Evolutionary conservation across 1,139 yeast genomes (phyloP).

Genomic region (Zygosaccharomyces sapae): DNA sequence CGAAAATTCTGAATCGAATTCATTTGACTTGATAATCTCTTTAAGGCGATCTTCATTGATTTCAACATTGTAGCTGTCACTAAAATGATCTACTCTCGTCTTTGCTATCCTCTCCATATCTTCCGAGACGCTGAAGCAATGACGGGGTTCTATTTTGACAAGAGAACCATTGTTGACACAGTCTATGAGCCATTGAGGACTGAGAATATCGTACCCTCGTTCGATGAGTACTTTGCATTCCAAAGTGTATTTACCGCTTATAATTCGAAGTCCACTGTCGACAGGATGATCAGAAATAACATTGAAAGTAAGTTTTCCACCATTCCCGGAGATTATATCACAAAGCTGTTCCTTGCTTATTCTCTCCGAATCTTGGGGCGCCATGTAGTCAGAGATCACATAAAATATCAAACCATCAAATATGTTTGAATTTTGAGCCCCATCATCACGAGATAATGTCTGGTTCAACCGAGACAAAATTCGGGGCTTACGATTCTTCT

Average conservation of each 20-base stretch:
- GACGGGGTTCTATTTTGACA: slow-evolving; percentile 57
- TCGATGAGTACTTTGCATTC: slow-evolving; percentile 44
- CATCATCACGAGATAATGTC: slow-evolving; percentile 9
- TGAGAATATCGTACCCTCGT: slow-evolving; percentile 55
- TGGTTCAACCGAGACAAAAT: slow-evolving; percentile 4
- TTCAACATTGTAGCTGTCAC: slow-evolving; percentile 49
- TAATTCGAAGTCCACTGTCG: slow-evolving; percentile 23
- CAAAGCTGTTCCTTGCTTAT: slow-evolving; percentile 40
- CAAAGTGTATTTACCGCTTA: slow-evolving; percentile 51
- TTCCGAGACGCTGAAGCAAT: slow-evolving; percentile 44
- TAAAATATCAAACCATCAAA: slow-evolving; percentile 40
- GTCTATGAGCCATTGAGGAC: slow-evolving; percentile 70
- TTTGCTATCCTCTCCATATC: slow-evolving; percentile 24
- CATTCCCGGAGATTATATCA: slow-evolving; percentile 43
- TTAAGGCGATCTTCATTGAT: slow-evolving; percentile 21
- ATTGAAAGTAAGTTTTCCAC: slow-evolving; percentile 44
- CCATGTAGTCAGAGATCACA: slow-evolving; percentile 44
- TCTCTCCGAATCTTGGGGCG: slow-evolving; percentile 34
- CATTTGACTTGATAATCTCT: slow-evolving; percentile 1
- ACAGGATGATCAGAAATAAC: slow-evolving; percentile 17
- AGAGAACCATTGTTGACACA: slow-evolving; percentile 47
- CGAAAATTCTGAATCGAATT: neutral
- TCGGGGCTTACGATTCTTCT: slow-evolving; percentile 19
- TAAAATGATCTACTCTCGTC: slow-evolving; percentile 45
- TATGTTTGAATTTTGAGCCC: slow-evolving; percentile 20